Conservation (phyloP, 768 basidiomycete species). For the Russula olivacea region DNA sequence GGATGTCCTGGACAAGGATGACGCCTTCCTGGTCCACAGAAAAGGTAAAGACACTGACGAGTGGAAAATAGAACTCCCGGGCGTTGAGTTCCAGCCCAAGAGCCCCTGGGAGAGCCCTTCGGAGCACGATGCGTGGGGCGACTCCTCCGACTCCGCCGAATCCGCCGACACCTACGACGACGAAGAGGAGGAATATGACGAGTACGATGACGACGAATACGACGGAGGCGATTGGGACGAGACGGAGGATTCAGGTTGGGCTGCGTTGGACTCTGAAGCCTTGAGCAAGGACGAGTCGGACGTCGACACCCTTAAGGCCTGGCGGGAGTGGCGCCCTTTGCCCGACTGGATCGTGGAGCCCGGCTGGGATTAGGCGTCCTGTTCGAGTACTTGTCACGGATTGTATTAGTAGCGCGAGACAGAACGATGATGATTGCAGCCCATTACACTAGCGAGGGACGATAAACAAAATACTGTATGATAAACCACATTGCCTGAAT, state of each 20-base stretch:
- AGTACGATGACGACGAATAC: not conserved
- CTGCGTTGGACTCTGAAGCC: not conserved
- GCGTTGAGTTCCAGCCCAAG: conserved; percentile 21
- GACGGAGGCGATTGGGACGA: not conserved
- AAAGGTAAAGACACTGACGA: conserved; percentile 23
- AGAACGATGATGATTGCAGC: not conserved
- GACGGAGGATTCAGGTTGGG: not conserved
- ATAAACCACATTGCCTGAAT: not conserved
- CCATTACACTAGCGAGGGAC: not conserved
- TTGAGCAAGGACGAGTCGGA: not conserved
- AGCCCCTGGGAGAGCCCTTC: conserved; percentile 14
- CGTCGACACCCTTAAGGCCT: not conserved
- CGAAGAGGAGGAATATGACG: not conserved
- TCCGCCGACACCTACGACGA: not conserved
- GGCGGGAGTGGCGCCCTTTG: conserved; percentile 8
- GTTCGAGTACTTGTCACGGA: not conserved
- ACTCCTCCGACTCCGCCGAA: conserved; percentile 4
- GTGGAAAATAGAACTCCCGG: conserved; percentile 28
- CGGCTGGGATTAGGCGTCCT: not conserved
- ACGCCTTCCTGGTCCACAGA: conserved; percentile 10
- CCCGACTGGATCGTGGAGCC: not conserved
- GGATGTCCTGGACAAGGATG: conserved; percentile 38
- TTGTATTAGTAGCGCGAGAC: not conserved
- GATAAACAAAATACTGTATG: not conserved
- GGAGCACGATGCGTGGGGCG: not conserved